A percentile compares a stretch with the other conserved stretches of the same genome.
These are phyloP conservation scores for Zygosaccharomyces pseudorouxii DNA, from an alignment of 805 yeast species.

Conservation along the genomic window DNA sequence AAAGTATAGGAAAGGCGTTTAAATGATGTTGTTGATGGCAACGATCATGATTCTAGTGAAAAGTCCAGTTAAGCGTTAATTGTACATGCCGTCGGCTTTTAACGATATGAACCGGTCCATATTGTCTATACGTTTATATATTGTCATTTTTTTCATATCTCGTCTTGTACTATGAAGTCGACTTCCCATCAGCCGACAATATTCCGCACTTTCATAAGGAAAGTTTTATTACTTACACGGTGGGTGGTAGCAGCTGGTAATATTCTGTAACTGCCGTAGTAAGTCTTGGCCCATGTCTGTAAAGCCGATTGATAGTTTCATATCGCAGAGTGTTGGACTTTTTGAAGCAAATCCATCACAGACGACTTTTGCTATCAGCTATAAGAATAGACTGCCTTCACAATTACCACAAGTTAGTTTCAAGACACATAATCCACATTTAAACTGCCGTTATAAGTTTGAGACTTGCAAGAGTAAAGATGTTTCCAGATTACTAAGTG, in stretches of 20 bases:
- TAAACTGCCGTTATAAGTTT: slow-evolving; percentile 57
- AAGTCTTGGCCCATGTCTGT: slow-evolving; percentile 17
- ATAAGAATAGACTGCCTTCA: slow-evolving; percentile 14
- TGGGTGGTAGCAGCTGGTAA: neutral
- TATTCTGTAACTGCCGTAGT: neutral
- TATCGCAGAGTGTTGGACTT: slow-evolving; percentile 39
- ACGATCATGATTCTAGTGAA: too few relatives aligned
- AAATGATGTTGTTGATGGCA: too few relatives aligned
- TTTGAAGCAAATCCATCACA: slow-evolving; percentile 42
- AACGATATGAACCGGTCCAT: neutral
- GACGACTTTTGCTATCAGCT: slow-evolving; percentile 32
- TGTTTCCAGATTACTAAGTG: slow-evolving; percentile 64
- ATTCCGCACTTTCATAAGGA: neutral
- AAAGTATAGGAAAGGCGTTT: too few relatives aligned
- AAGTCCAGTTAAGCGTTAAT: too few relatives aligned
- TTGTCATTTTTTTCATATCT: neutral
- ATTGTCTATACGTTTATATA: neutral
- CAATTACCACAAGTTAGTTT: slow-evolving; percentile 33
- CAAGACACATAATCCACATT: slow-evolving; percentile 60
- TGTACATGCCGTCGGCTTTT: neutral
- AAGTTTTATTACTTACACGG: neutral
- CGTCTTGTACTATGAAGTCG: neutral
- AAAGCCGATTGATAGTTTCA: slow-evolving; percentile 40
- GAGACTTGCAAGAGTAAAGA: slow-evolving; percentile 64
- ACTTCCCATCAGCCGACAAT: neutral